Conservation (phyloP, 2,329 filamentous ascomycete genomes). For the Sporothrix pseudoabietina region DNA sequence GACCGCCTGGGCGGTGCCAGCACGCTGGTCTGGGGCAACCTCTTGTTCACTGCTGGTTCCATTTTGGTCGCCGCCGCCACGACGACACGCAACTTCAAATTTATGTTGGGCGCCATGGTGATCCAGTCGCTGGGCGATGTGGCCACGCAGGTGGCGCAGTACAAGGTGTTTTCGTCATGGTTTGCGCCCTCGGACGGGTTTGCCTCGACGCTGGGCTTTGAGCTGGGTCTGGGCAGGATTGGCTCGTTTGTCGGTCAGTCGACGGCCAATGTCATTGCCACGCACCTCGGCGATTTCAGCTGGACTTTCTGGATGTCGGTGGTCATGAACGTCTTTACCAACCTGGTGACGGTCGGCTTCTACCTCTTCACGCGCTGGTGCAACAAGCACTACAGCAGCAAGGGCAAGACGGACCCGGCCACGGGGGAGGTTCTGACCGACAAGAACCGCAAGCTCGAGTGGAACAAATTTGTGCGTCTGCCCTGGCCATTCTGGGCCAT, state of each 20-base stretch:
- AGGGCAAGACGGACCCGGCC: conserved; percentile 53
- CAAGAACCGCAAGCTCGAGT: conserved; percentile 59
- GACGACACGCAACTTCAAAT: conserved; percentile 57
- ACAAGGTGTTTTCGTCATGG: conserved; percentile 67
- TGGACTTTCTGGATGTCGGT: conserved; percentile 66
- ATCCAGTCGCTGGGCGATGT: conserved; percentile 63
- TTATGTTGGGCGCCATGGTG: conserved; percentile 62
- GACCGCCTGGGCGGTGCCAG: conserved; percentile 53
- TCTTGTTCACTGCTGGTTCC: conserved; percentile 59
- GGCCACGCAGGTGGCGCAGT: conserved; percentile 65
- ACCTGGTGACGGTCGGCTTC: conserved; percentile 40
- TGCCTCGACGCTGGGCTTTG: conserved; percentile 62
- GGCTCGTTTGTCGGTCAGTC: conserved; percentile 61
- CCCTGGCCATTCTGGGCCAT: conserved; percentile 64
- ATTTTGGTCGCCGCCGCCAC: conserved; percentile 62
- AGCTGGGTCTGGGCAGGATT: conserved; percentile 63
- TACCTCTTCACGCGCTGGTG: conserved; percentile 56
- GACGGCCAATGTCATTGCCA: conserved; percentile 34
- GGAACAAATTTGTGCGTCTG: conserved; percentile 57
- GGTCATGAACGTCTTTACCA: conserved; percentile 66
- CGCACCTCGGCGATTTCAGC: conserved; percentile 54
- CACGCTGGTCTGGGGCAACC: conserved; percentile 62
- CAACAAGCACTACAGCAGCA: conserved; percentile 38
- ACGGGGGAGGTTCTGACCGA: conserved; percentile 63
- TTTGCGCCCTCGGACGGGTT: conserved; percentile 64